A percentile compares a stretch with the other conserved stretches of the same genome.
These are phyloP conservation scores for Blepharisma stoltei DNA, from an alignment of 73 alveolate species.

Conservation along the genomic window DNA sequence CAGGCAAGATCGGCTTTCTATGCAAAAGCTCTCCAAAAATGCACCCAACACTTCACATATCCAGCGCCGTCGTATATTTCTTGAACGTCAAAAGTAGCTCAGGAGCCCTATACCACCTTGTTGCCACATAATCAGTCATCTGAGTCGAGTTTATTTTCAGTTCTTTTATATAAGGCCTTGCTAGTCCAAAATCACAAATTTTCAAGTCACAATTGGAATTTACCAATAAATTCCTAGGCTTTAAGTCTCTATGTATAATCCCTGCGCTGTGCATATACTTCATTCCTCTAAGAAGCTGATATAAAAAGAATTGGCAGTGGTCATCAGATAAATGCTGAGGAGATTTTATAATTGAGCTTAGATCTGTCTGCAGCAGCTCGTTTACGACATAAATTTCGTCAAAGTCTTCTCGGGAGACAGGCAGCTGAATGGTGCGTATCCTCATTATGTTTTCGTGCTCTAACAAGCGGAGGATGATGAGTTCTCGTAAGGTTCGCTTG, in stretches of 20 bases:
- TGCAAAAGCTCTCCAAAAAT: constrained; percentile 80
- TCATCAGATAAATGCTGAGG: constrained; percentile 78
- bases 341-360: constrained; percentile 81
- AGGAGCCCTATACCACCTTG: constrained; percentile 75
- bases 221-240: constrained; percentile 75
- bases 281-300: constrained; percentile 79
- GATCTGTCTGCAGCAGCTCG: constrained; percentile 93
- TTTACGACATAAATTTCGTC: constrained; percentile 74
- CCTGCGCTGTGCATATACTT: constrained; percentile 84
- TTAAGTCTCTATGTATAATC: constrained; percentile 77
- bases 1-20: constrained; percentile 86
- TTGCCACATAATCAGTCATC: constrained; percentile 63
- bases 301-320: constrained; percentile 76
- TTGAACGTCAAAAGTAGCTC: constrained; percentile 49
- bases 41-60: constrained; percentile 89
- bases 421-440: constrained; percentile 46
- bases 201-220: constrained; percentile 83
- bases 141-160: constrained; percentile 34
- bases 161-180: constrained; percentile 47
- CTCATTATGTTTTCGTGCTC: constrained; percentile 70
- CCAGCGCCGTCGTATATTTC: constrained; percentile 46
- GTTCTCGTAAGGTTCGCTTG: constrained; percentile 65
- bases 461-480: constrained; percentile 60
- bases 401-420: constrained; percentile 53
- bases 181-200: constrained; percentile 84